A percentile compares a stretch with the other conserved stretches of the same genome.
phyloP scores from a whole-genome alignment of 345 rosid genomes.

The Fremontodendron californicum region DNA sequence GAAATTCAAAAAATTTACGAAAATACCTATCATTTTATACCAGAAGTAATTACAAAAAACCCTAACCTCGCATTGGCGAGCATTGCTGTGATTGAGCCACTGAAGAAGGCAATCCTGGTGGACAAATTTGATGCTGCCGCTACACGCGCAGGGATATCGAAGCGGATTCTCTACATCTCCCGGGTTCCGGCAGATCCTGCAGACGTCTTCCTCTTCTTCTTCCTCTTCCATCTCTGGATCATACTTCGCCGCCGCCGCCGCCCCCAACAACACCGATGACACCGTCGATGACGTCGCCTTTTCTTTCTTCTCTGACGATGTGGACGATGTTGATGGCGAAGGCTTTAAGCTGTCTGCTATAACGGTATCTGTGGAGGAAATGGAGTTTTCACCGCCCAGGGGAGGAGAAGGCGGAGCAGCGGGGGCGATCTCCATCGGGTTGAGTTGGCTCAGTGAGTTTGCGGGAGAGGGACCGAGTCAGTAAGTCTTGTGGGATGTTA shows the following conservation, averaged over 20 bases:
- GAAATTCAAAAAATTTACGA: neutral
- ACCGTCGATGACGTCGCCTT: conserved; percentile 19
- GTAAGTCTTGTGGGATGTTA: neutral
- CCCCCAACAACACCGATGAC: conserved; percentile 15
- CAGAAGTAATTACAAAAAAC: neutral
- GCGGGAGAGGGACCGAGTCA: neutral
- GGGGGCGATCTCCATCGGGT: conserved; percentile 48
- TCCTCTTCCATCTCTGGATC: conserved; percentile 77
- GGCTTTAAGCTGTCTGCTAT: neutral
- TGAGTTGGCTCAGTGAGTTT: conserved; percentile 18
- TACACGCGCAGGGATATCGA: conserved; percentile 93
- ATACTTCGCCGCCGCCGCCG: conserved; percentile 20
- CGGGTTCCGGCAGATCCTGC: conserved; percentile 98
- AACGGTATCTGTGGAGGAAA: neutral
- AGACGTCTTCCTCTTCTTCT: conserved; percentile 92
- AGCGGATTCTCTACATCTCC: conserved; percentile 92
- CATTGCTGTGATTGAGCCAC: conserved; percentile 99
- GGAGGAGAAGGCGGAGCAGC: conserved; percentile 24
- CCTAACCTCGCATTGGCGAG: conserved; percentile 98
- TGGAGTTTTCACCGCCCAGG: conserved; percentile 8
- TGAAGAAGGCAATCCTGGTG: conserved; percentile 98
- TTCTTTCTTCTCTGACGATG: conserved; percentile 13
- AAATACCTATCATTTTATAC: conserved; percentile 6
- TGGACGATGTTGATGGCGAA: conserved; percentile 7
- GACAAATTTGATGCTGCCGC: conserved; percentile 97